Evolutionary conservation across 371 early-diverging fungal species (phyloP).

Genomic region (Batkoa obscura): DNA sequence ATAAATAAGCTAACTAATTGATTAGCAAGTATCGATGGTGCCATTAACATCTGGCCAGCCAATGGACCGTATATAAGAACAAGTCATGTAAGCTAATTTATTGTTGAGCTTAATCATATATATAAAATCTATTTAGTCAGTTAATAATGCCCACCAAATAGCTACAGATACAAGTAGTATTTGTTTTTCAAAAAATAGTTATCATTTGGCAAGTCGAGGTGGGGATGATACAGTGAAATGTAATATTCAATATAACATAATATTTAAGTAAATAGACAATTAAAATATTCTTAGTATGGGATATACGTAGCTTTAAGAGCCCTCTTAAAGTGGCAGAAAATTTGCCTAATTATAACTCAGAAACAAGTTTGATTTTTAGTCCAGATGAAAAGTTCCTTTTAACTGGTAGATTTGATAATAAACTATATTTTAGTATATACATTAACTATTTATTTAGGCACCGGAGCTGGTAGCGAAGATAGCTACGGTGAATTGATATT

Average conservation of each 20-base stretch:
- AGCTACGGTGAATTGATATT: conserved; percentile 46
- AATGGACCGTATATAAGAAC: conserved; percentile 17
- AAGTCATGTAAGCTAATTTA: too few species aligned
- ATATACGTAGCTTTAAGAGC: conserved; percentile 47
- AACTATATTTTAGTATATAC: background rate
- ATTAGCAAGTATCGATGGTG: conserved; percentile 35
- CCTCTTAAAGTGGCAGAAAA: conserved; percentile 37
- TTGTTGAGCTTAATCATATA: too few species aligned
- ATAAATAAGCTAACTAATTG: background rate
- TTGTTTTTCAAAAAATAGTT: conserved; percentile 44
- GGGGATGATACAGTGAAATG: conserved; percentile 75
- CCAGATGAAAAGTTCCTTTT: conserved; percentile 60
- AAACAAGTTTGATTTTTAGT: conserved; percentile 71
- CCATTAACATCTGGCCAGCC: conserved; percentile 35
- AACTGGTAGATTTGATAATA: conserved; percentile 19
- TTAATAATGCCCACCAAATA: conserved; percentile 49
- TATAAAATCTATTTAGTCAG: conserved; percentile 21
- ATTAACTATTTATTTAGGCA: conserved; percentile 13
- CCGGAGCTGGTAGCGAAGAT: conserved; percentile 44
- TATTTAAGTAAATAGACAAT: background rate
- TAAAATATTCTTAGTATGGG: conserved; percentile 53
- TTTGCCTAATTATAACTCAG: conserved; percentile 46
- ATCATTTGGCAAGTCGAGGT: conserved; percentile 48
- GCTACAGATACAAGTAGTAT: conserved; percentile 41
- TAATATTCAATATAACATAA: conserved; percentile 9